These are phyloP conservation scores for Petunia axillaris DNA, from an alignment of 257 asterid genomes.

Conservation along the genomic window DNA sequence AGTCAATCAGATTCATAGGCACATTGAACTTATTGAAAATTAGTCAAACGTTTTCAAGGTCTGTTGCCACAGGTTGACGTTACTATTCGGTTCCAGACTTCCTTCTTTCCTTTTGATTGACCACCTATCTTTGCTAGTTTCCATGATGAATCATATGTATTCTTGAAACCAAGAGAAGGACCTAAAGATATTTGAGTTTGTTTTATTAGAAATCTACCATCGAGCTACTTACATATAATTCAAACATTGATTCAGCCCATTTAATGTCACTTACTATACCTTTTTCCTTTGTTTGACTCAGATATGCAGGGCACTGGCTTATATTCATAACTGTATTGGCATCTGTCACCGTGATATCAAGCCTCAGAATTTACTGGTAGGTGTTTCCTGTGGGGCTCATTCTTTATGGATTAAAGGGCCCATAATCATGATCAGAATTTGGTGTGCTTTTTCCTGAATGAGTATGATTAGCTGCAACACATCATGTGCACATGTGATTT, in stretches of 20 bases:
- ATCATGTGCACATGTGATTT: not conserved
- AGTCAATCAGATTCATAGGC: not conserved
- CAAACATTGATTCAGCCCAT: slow-evolving; percentile 3
- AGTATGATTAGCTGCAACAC: not conserved
- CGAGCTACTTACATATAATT: not conserved
- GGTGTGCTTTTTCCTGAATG: not conserved
- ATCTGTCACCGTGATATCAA: slow-evolving; percentile 97
- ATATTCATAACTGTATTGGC: slow-evolving; percentile 89
- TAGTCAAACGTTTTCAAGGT: not conserved
- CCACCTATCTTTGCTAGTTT: not conserved
- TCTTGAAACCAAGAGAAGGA: not conserved
- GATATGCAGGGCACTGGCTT: slow-evolving; percentile 97
- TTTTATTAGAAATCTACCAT: slow-evolving; percentile 17
- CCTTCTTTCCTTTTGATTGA: slow-evolving; percentile 1
- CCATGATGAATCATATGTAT: not conserved
- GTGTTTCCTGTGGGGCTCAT: slow-evolving; percentile 32
- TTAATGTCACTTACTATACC: not conserved
- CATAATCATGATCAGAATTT: not conserved
- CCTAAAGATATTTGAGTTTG: not conserved
- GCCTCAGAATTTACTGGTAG: slow-evolving; percentile 97
- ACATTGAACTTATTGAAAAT: not conserved
- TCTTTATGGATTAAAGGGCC: slow-evolving; percentile 7
- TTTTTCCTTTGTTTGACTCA: slow-evolving; percentile 43
- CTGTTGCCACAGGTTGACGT: not conserved
- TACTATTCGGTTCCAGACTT: not conserved